These are phyloP conservation scores for Rutstroemia sp. DNA, from an alignment of 2,329 filamentous ascomycete species.

Conservation along the genomic window DNA sequence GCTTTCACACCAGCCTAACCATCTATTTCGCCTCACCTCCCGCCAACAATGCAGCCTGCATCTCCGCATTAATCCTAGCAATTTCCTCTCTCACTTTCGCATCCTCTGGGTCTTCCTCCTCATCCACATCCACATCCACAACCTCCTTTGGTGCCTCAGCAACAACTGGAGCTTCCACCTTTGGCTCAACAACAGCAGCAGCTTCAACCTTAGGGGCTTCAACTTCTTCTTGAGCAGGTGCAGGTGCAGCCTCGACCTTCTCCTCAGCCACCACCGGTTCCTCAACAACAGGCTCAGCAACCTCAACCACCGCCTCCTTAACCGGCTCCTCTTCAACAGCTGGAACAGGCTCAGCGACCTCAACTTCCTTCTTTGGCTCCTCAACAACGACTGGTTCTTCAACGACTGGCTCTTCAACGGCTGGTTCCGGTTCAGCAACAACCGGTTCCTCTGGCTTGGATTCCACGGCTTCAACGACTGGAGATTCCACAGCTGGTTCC, in stretches of 20 bases:
- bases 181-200: background rate
- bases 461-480: background rate
- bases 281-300: background rate
- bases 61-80: conserved; percentile 22
- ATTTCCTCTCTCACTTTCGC: conserved; percentile 22
- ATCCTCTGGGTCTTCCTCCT: conserved; percentile 20
- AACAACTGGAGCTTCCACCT: background rate
- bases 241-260: background rate
- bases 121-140: background rate
- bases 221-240: background rate
- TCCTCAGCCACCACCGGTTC: conserved; percentile 4
- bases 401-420: background rate
- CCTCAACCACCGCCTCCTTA: conserved; percentile 5
- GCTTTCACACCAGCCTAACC: too few species aligned
- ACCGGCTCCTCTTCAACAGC: background rate
- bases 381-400: conserved; percentile 1
- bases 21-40: background rate
- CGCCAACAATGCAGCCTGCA: conserved; percentile 14
- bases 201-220: background rate
- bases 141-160: too few species aligned
- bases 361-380: conserved; percentile 1
- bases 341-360: background rate
- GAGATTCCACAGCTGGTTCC: background rate
- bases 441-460: background rate
- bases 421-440: background rate